Evolutionary conservation across 2,329 filamentous ascomycete genomes (phyloP).

Genomic region (Penicillium sp.): DNA sequence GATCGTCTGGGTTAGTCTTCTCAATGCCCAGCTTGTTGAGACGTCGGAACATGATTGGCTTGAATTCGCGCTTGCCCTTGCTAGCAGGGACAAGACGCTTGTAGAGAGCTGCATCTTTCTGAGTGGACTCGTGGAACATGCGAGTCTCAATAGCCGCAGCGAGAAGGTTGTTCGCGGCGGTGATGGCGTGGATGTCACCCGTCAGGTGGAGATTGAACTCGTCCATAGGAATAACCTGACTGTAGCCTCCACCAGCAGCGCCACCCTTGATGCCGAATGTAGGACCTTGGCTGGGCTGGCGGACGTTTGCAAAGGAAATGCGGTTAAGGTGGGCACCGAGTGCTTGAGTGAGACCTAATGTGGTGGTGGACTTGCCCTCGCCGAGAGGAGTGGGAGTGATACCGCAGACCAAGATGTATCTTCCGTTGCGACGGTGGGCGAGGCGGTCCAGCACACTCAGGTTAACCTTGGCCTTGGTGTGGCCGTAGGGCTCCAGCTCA

Average conservation of each 20-base stretch:
- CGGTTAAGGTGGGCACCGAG: slow-evolving; percentile 83
- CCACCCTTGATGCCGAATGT: slow-evolving; percentile 99
- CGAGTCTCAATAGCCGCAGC: slow-evolving; percentile 95
- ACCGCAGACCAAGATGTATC: slow-evolving; percentile 88
- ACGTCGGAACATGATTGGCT: slow-evolving; percentile 86
- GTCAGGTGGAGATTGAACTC: slow-evolving; percentile 98
- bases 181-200: slow-evolving; percentile 96
- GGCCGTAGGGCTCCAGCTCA: slow-evolving; percentile 90
- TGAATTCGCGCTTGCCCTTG: slow-evolving; percentile 84
- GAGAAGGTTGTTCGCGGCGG: slow-evolving; percentile 93
- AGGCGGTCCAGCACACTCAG: slow-evolving; percentile 77
- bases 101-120: slow-evolving; percentile 86
- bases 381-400: slow-evolving; percentile 96
- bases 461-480: slow-evolving; percentile 94
- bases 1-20: slow-evolving; percentile 87
- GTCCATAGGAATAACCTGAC: slow-evolving; percentile 99
- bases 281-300: slow-evolving; percentile 93
- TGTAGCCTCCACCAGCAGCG: slow-evolving; percentile 95
- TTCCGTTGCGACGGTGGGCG: slow-evolving; percentile 80
- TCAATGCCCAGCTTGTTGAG: slow-evolving; percentile 93
- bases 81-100: slow-evolving; percentile 82
- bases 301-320: slow-evolving; percentile 91
- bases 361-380: slow-evolving; percentile 97
- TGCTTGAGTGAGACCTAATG: slow-evolving; percentile 90
- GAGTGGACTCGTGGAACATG: slow-evolving; percentile 96